Evolutionary conservation across 176 grass and related monocot genomes (phyloP), one percentile per base, ranked within the genome.

Genomic region (bread wheat (Triticum aestivum)): DNA sequence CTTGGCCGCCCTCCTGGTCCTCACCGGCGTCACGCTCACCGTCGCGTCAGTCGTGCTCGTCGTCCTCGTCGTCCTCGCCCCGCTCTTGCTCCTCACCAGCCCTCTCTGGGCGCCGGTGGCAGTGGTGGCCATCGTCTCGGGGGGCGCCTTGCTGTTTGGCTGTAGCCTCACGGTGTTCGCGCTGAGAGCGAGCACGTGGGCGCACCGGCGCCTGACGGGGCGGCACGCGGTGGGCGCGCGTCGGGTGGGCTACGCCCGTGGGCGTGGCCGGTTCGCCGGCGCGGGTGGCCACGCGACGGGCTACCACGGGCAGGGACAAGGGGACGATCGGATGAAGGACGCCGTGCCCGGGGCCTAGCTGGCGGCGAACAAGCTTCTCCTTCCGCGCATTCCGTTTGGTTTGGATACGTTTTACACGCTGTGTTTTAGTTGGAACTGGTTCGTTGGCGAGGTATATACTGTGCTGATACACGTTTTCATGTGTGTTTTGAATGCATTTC

Each of bases 261-360:
- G 34, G 14, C 81, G 87, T 41, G 87, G 64, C 79, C 56, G 82
- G 35, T 79, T 88, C 64, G 87, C 35, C 0, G 87, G 88, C 81
- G 85, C 72, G 33, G 87, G 74, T 8, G 86, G 59, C 70, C 85
- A 85, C 20, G 82, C 79, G 27, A 87, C 87, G 85, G 83, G 17
- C 3, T 79, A 93, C 81, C 88, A 93, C 75, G 89, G 85, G 11
- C 32, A 44, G 21, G 49, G 14, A 52, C 49, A 52, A 0, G 89
- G 87, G 79, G 65, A 93, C 75, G 85, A 87, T 15, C 79, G 89
- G 64, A 77, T 79, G 65, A 95, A 95, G 93, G 89, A 92, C 76
- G 95, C 93, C 27, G 91, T 89, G 39, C 89, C 89, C 9, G 95
- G 91, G 49, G 89, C 95, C 39, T 95, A 91, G 68, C n/a, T 6